phyloP scores from a whole-genome alignment of 2,329 filamentous ascomycete genomes.

The Claviceps monticola region DNA sequence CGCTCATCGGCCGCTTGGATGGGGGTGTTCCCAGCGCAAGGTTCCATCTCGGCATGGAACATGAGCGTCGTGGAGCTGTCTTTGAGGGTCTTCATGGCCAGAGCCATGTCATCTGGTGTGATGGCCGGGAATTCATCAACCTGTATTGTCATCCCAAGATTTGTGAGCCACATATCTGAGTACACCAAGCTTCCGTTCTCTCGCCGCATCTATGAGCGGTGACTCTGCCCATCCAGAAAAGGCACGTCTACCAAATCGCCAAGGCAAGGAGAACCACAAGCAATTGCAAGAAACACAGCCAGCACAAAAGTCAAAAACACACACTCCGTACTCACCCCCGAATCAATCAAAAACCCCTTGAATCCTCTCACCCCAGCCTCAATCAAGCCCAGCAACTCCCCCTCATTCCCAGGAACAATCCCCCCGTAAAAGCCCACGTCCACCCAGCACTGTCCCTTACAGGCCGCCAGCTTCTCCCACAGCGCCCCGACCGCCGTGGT shows the following conservation, averaged over 20 bases:
- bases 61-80: constrained; percentile 81
- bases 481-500: constrained; percentile 80
- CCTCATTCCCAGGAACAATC: constrained; percentile 76
- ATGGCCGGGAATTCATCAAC: constrained; percentile 93
- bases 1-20: too few relatives aligned
- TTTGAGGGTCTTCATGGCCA: constrained; percentile 69
- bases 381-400: constrained; percentile 67
- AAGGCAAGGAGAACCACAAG: too few relatives aligned
- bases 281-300: too few relatives aligned
- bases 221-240: too few relatives aligned
- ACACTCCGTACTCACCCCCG: constrained; percentile 50
- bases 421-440: constrained; percentile 98
- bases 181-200: too few relatives aligned
- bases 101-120: constrained; percentile 61
- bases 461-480: constrained; percentile 73
- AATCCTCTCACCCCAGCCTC: constrained; percentile 83
- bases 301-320: too few relatives aligned
- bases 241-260: too few relatives aligned
- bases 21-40: constrained; percentile 43
- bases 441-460: constrained; percentile 84
- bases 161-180: too few relatives aligned
- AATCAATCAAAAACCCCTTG: constrained; percentile 96
- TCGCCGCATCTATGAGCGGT: too few relatives aligned
- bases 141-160: constrained; percentile 25
- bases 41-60: constrained; percentile 98